Conservation (phyloP, 805 yeast genomes). For the Candida peoriensis region DNA sequence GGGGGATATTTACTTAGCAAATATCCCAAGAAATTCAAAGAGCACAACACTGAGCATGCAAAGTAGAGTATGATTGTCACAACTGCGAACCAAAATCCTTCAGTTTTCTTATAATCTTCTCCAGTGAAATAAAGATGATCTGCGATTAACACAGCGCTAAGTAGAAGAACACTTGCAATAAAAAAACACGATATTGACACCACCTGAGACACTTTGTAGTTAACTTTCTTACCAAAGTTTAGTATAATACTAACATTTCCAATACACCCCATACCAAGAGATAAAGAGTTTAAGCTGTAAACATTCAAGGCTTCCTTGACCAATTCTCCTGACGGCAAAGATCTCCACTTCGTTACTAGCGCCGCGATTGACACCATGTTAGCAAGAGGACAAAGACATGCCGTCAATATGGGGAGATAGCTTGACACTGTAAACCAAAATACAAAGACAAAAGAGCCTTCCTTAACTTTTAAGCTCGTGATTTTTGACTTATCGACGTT, state of each 20-base stretch:
- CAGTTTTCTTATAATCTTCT: conserved; percentile 32
- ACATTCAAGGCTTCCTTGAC: conserved; percentile 38
- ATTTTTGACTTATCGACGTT: conserved; percentile 15
- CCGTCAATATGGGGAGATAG: conserved; percentile 69
- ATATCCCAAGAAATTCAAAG: conserved; percentile 61
- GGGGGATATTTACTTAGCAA: conserved; percentile 58
- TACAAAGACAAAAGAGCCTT: conserved; percentile 15
- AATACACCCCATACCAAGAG: conserved; percentile 57
- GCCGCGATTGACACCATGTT: conserved; percentile 71
- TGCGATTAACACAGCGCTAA: conserved; percentile 41
- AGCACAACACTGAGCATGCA: conserved; percentile 45
- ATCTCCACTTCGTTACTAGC: conserved; percentile 66
- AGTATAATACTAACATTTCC: conserved; percentile 68
- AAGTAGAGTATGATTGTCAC: conserved; percentile 61
- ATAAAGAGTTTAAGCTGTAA: conserved; percentile 52
- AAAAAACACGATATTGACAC: conserved; percentile 64
- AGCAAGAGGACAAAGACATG: conserved; percentile 75
- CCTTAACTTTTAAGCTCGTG: conserved; percentile 10
- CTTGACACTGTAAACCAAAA: conserved; percentile 65
- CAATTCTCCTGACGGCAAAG: conserved; percentile 20
- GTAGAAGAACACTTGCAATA: conserved; percentile 48
- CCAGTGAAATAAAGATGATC: conserved; percentile 26
- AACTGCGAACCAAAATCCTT: conserved; percentile 78
- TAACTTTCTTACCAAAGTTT: conserved; percentile 57
- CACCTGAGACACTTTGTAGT: conserved; percentile 56